Percentiles rank a stretch among this genome's conserved stretches.
These are phyloP conservation scores for Coemansia sp. DNA, from an alignment of 371 early-diverging fungal species.

Conservation along the genomic window DNA sequence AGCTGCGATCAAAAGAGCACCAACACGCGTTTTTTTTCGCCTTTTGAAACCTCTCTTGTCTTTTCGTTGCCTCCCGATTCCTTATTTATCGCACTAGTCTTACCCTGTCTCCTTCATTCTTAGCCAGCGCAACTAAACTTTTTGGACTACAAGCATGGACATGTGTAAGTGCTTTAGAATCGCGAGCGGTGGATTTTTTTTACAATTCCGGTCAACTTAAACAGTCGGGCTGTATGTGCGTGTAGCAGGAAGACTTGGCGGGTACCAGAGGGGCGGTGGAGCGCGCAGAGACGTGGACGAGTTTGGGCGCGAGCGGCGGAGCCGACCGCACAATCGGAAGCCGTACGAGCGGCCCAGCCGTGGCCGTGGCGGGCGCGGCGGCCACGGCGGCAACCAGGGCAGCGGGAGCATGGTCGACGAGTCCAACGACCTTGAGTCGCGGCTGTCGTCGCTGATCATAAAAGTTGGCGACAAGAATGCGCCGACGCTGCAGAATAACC, in stretches of 20 bases:
- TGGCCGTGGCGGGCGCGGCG: constrained; percentile 19
- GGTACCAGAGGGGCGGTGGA: constrained; percentile 24
- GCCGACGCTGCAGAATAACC: constrained; percentile 62
- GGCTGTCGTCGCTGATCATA: constrained; percentile 70
- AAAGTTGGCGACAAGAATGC: constrained; percentile 76
- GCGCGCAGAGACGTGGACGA: constrained; percentile 43
- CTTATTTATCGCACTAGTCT: not conserved
- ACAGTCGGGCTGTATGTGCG: too few species aligned
- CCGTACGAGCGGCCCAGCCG: constrained; percentile 50
- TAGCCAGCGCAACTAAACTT: not conserved
- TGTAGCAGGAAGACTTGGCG: constrained; percentile 45
- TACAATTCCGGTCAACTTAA: too few species aligned
- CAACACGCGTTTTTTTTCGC: not conserved
- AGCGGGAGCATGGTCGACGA: constrained; percentile 53
- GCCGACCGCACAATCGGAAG: constrained; percentile 39
- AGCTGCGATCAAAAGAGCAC: not conserved
- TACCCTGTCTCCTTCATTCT: not conserved
- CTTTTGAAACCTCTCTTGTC: not conserved
- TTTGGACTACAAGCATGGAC: not conserved
- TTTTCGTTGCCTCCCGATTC: not conserved
- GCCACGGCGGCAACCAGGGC: constrained; percentile 13
- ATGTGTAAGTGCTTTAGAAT: not conserved
- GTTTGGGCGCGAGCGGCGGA: constrained; percentile 48
- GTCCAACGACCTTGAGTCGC: constrained; percentile 65
- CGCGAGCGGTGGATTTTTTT: too few species aligned